A percentile compares a stretch with the other conserved stretches of the same genome.
These are phyloP conservation scores for Ceratopteris richardii DNA, from an alignment of 75 land plant genomes.

Conservation along the genomic window DNA sequence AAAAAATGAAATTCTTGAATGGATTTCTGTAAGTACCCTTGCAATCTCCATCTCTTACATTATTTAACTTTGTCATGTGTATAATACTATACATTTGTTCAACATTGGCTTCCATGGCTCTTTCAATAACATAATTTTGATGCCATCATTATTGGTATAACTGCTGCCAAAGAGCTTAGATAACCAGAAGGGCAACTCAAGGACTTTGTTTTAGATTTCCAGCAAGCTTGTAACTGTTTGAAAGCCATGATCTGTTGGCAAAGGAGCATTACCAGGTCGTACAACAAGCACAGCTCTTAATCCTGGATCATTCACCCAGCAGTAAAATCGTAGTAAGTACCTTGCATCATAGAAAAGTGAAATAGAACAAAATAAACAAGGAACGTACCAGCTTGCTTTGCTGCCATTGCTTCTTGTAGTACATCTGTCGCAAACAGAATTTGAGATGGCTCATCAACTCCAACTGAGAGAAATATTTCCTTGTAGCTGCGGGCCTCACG, in stretches of 20 bases:
- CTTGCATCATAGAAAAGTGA: too few species aligned
- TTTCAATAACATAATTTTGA: too few species aligned
- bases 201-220: slow-evolving; percentile 60
- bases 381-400: slow-evolving; percentile 78
- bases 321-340: background rate
- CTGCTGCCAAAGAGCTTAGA: too few species aligned
- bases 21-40: too few species aligned
- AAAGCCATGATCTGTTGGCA: slow-evolving; percentile 86
- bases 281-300: slow-evolving; percentile 57
- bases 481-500: slow-evolving; percentile 76
- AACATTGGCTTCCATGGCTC: too few species aligned
- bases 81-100: too few species aligned
- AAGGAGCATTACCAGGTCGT: slow-evolving; percentile 83
- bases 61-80: too few species aligned
- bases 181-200: too few species aligned
- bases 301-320: slow-evolving; percentile 34
- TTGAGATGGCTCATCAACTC: slow-evolving; percentile 77
- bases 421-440: slow-evolving; percentile 92
- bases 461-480: slow-evolving; percentile 71
- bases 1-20: too few species aligned
- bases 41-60: too few species aligned
- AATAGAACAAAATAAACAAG: background rate
- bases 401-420: slow-evolving; percentile 90
- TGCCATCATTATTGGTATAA: too few species aligned
- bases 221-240: slow-evolving; percentile 46